Evolutionary conservation across 108 stramenopile genomes (phyloP).

Genomic region (Fragilariopsis cylindrus): DNA sequence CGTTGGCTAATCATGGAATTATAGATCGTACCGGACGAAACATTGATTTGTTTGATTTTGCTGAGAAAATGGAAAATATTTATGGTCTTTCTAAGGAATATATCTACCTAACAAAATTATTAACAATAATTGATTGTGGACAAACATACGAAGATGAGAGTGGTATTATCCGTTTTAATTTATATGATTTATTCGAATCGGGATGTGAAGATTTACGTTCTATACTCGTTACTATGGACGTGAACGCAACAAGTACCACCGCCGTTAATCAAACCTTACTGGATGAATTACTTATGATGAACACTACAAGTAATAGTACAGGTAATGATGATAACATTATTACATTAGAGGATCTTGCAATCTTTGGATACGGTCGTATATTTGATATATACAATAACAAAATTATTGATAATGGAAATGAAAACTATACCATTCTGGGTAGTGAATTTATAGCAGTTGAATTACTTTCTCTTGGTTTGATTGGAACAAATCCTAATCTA

Average conservation of each 20-base stretch:
- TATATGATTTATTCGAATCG: neutral
- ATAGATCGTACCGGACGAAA: conserved; percentile 22
- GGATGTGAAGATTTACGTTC: conserved; percentile 8
- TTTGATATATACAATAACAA: neutral
- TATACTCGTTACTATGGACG: neutral
- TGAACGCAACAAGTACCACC: neutral
- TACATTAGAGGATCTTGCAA: neutral
- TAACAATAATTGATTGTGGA: conserved; percentile 6
- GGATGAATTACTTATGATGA: neutral
- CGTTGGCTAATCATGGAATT: conserved; percentile 28
- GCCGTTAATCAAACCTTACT: neutral
- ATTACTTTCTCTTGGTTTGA: neutral
- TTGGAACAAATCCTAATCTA: neutral
- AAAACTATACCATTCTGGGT: neutral
- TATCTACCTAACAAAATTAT: neutral
- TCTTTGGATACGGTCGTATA: conserved; percentile 1
- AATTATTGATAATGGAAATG: too few relatives aligned
- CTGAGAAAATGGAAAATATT: neutral
- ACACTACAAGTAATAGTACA: neutral
- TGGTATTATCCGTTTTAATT: conserved; percentile 8
- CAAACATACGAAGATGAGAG: conserved; percentile 9
- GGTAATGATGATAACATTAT: neutral
- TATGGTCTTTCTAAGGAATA: conserved; percentile 1
- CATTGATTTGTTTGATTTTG: conserved; percentile 10
- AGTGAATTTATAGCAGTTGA: conserved; percentile 1